Evolutionary conservation across 1,139 yeast species (phyloP), one percentile per base, ranked within the genome.

Genomic region (Taiozyma sp.): DNA sequence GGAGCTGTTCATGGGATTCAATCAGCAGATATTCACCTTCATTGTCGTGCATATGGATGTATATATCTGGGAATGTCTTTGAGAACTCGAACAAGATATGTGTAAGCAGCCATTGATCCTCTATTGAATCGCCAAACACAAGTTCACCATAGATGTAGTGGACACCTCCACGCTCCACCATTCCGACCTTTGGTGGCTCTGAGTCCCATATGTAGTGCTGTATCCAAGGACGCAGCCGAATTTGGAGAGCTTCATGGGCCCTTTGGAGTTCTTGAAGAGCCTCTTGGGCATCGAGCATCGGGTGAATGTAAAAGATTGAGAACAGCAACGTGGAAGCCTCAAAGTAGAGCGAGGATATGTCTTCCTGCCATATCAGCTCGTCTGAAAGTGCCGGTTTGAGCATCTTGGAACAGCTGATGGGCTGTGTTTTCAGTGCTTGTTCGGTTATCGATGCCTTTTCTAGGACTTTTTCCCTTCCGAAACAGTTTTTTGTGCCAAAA

Each of bases 1-100:
- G 81, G 1, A 77, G 51, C 4, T 59, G 51, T 13, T 77, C 76
- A 40, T 76, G 70, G 4, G 77, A 72, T 52, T 79, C 81, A 12
- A 79, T 74, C 48, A 84, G 62, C 5, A 84, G 51, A 46, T 80
- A 76, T 54, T 84, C 90, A 4, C 81, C 80, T 47, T 79, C 84
- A 1, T 77, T 74, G 60, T 83, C 87, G 56, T 72, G 70, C 1
- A 79, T 56, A 50, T 78, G 80, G 10, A 81, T 69, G 59, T 68
- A 79, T 3, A 79, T 55, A 48, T 78, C 71, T 14, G 60, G 59
- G 49, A 65, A 63, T 34, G 61, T 55, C 24, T 65, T 61, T 5
- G 76, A 66, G 48, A 78, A 66, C 32, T 70, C 68, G 54, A 63
- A 64, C 30, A 80, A 61, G 1, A 79, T 52, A 38, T 70, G 66